Base-by-base conservation (phyloP, 441 rosid species). In the Brassica hybrid region DNA sequence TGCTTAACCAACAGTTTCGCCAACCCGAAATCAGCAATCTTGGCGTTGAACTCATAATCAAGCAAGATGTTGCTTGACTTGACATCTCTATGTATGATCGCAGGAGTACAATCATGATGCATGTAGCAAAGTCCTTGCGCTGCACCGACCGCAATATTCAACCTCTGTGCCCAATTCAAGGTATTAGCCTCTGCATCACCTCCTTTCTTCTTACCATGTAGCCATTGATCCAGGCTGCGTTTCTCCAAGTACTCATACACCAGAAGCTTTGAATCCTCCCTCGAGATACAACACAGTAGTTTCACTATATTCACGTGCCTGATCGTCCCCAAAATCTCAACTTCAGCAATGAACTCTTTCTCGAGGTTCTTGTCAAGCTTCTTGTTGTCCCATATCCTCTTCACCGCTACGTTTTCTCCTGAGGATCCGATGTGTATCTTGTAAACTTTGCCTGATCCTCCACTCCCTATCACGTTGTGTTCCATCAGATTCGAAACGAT, bases 171-270 rank as follows among this genome's bases (percentile, higher is more conserved):
- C 97, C 99, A 93, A 19, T 75, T 83, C 77, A 95, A 72, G 61
- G 17, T 71, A 30, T 56, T 57, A 65, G 57, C 48, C 57, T 64
- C 68, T 1, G 43, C 83, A 2, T 25, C 2, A 21, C 64, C 73
- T 32, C 77, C 27, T 23, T 72, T 74, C 72, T 89, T 83, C 76
- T 80, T 86, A 65, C 82, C 83, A 38, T 91, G 96, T 76, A 93
- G 93, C 99, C 99, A 95, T 38, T 83, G 79, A 71, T 95, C 98
- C 3, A 95, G 81, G 66, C 98, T 93, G 3, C 85, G 88, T 43
- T 95, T 95, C 88, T 91, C 95, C 84, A 93, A 77, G 77, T 90
- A 93, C 83, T 95, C 98, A 3, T 95, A 95, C 23, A 95, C 99
- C 0, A 95, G 88, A 76, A 95, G 91, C 85, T 89, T 93, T 1